Conservation (phyloP, 139 green algal genomes). For the Haematococcus sp. region DNA sequence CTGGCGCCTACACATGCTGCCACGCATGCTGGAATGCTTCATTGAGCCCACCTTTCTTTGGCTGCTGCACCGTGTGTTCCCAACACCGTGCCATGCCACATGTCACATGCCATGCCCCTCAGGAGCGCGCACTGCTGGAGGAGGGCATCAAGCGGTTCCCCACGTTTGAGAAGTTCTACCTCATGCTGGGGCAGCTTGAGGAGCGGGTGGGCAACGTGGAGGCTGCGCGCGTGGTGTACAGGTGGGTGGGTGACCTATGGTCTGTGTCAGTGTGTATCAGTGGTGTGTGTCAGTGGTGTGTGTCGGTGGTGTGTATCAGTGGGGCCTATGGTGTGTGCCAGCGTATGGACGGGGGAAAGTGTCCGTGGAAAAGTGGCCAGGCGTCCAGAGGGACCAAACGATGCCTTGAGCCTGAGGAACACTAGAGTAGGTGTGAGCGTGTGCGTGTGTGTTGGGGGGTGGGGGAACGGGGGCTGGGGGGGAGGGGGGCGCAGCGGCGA, state of each 20-base stretch:
- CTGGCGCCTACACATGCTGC: too few relatives aligned
- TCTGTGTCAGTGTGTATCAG: neutral
- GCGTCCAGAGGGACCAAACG: too few relatives aligned
- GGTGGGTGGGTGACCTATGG: neutral
- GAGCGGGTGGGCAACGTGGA: conserved; percentile 55
- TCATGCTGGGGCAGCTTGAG: conserved; percentile 95
- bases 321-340: neutral
- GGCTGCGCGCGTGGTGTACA: conserved; percentile 54
- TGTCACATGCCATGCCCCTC: too few relatives aligned
- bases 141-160: conserved; percentile 76
- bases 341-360: neutral
- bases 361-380: too few relatives aligned
- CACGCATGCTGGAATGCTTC: too few relatives aligned
- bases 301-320: neutral
- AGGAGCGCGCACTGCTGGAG: conserved; percentile 66
- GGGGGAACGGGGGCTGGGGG: neutral
- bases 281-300: neutral
- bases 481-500: neutral
- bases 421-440: neutral
- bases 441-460: conserved; percentile 3
- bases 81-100: too few relatives aligned
- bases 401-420: too few relatives aligned
- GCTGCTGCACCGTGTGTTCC: too few relatives aligned
- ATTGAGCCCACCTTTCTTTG: too few relatives aligned
- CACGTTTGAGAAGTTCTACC: conserved; percentile 85